Base-by-base conservation (phyloP, 2,329 filamentous ascomycete species). In the Akanthomyces uredinophilus region DNA sequence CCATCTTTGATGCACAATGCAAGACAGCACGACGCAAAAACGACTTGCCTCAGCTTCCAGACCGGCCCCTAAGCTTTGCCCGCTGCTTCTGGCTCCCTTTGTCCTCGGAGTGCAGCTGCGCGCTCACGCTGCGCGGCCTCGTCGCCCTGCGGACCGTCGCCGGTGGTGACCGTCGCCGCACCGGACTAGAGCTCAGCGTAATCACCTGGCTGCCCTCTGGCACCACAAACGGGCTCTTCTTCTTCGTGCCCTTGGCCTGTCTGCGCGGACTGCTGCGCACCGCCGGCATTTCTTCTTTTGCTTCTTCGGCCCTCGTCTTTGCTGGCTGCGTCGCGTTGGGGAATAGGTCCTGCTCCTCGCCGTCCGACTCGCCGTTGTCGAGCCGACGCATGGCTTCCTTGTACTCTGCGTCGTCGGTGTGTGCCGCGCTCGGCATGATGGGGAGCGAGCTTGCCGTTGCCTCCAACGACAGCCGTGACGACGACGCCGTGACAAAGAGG, bases 301-400 rank as follows among this genome's bases (percentile, higher is more conserved):
- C 37, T 14, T 10, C 11, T 37, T 13, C 35, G 35, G 20, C 22
- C 6, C n/a, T 18, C 41, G n/a, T 27, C 27, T 11, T 14, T 4
- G 37, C 64, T 10, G 74, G 71, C 24, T 75, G 74, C 13, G 71
- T 73, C 14, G 70, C 69, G 29, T 72, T 71, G 49, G 70, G 70
- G n/a, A 76, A 75, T 5, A 75, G 63, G 4, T 61, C 68, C 35
- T 67, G 67, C 39, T 69, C 65, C 46, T 67, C 71, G 32, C 70
- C 64, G 20, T 67, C 68, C 3, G 66, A 64, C 7, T 66, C 63
- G n/a, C 37, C 63, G 32, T 72, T 71, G 27, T 81, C 79, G 1
- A 80, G 66, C 32, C 70, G 76, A 32, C 73, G 73, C 74, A 81
- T 81, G 13, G 72, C 75, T 59, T 77, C 77, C 43, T 81, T 74